Base-by-base conservation (phyloP, 805 yeast genomes). In the Candida ulmi region DNA sequence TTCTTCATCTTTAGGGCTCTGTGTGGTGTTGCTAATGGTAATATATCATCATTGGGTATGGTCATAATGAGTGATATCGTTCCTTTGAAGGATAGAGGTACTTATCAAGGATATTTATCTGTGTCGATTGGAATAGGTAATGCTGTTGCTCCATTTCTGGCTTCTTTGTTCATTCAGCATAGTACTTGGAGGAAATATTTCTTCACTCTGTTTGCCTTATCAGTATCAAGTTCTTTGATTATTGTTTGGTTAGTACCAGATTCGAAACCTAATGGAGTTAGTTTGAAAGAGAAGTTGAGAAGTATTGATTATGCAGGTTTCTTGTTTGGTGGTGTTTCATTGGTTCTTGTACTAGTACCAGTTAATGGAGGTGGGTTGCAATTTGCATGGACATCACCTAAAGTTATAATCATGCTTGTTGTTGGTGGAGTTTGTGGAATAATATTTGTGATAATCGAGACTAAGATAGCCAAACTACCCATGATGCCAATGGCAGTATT, bases 1-100 rank as follows among this genome's bases (percentile, higher is more conserved):
- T 64, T 76, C 30, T 76, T 57, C 47, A 61, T 76, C 2, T 74
- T 72, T 46, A 59, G 82, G 38, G 78, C 77, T 0, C 57, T 76
- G 38, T 71, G 77, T 13, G 82, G 83, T 18, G 63, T 77, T 23
- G 83, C 80, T 4, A 61, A 66, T 35, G 81, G 81, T 2, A 81
- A 79, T 1, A 64, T 71, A 4, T 65, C 69, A 12, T 69, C 76
- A 5, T 53, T 76, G 17, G 49, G 70, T 1, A 76, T 74, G 77
- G 74, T 74, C 21, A 66, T 74, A 13, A 61, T 74, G 34, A 69
- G 79, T 41, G 83, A 77, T 50, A 55, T 76, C 16, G 77, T 75
- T 12, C 67, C 80, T 0, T 56, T 77, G 23, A 61, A 67, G 42
- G 71, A 76, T 40, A 60, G 83, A 45, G 82, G 81, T 0, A 71